Evolutionary conservation across 2,329 filamentous ascomycete species (phyloP).

Genomic region (Davidsoniella neocaledoniae): DNA sequence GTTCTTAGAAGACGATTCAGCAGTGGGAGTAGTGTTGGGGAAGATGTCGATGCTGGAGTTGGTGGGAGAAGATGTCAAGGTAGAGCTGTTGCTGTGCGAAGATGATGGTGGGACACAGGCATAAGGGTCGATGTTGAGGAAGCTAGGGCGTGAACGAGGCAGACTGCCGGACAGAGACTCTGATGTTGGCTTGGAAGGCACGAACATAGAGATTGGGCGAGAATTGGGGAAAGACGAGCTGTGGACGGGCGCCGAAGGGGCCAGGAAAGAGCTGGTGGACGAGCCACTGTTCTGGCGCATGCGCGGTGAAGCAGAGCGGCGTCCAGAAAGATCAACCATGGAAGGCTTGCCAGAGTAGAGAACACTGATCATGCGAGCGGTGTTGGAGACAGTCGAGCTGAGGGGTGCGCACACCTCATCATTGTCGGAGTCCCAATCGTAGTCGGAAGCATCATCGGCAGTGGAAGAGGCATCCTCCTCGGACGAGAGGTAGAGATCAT

Average conservation of each 20-base stretch:
- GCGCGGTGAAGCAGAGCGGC: conserved; percentile 19
- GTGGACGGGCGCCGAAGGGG: background rate
- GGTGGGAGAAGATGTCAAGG: background rate
- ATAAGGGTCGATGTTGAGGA: conserved; percentile 39
- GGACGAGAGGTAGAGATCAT: conserved; percentile 46
- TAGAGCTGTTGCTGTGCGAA: conserved; percentile 1
- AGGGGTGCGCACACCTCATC: conserved; percentile 17
- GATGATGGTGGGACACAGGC: conserved; percentile 21
- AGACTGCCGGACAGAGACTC: conserved; percentile 7
- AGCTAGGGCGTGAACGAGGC: conserved; percentile 23
- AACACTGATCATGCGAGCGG: conserved; percentile 41
- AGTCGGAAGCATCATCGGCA: conserved; percentile 42
- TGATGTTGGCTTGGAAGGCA: conserved; percentile 12
- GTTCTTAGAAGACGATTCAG: conserved; percentile 8
- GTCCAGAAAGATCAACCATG: conserved; percentile 31
- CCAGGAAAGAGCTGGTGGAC: conserved; percentile 13
- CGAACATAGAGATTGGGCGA: conserved; percentile 11
- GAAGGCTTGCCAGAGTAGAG: conserved; percentile 42
- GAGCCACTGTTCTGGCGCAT: conserved; percentile 17
- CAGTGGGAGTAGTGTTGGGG: conserved; percentile 24
- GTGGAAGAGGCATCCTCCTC: conserved; percentile 49
- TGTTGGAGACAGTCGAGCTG: conserved; percentile 24
- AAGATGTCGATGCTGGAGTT: conserved; percentile 13
- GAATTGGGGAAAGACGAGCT: background rate
- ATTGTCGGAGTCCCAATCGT: conserved; percentile 30